Conservation (phyloP, 2,329 filamentous ascomycete genomes). For the Metarhizium anisopliae region DNA sequence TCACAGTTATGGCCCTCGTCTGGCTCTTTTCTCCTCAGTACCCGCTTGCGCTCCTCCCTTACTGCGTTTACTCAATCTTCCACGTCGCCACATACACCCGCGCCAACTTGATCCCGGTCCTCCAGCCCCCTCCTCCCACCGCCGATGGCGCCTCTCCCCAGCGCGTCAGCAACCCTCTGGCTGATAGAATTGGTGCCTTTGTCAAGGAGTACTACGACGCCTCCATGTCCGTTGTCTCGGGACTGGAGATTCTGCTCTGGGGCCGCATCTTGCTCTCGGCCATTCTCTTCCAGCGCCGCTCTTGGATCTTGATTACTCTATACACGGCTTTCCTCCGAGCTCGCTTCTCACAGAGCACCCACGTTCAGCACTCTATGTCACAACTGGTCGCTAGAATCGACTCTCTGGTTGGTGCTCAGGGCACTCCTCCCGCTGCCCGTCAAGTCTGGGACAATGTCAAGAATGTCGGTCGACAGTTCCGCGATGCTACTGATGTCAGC, state of each 20-base stretch:
- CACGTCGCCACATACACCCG: constrained; percentile 96
- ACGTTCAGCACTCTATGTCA: constrained; percentile 77
- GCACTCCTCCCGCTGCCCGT: constrained; percentile 69
- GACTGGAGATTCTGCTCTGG: constrained; percentile 83
- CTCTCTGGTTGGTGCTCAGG: constrained; percentile 75
- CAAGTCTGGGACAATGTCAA: constrained; percentile 78
- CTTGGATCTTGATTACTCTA: constrained; percentile 76
- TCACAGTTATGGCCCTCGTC: constrained; percentile 77
- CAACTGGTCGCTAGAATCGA: constrained; percentile 69
- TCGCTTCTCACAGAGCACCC: constrained; percentile 79
- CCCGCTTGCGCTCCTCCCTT: constrained; percentile 82
- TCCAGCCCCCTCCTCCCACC: constrained; percentile 58
- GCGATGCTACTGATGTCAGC: constrained; percentile 69
- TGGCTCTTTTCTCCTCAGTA: constrained; percentile 92
- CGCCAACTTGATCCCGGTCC: constrained; percentile 81
- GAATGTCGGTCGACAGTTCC: constrained; percentile 60
- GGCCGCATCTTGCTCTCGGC: constrained; percentile 72
- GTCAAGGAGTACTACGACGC: constrained; percentile 97
- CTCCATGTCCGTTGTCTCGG: constrained; percentile 88
- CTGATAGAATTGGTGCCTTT: constrained; percentile 81
- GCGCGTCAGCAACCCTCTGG: constrained; percentile 47
- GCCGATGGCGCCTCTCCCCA: constrained; percentile 50
- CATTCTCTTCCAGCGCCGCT: constrained; percentile 79
- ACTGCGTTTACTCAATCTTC: constrained; percentile 95
- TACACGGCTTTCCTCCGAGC: constrained; percentile 93